Percentiles rank a stretch among this genome's conserved stretches.
phyloP scores from a whole-genome alignment of 2,329 filamentous ascomycete species.

The Chaetomiaceae sp. region DNA sequence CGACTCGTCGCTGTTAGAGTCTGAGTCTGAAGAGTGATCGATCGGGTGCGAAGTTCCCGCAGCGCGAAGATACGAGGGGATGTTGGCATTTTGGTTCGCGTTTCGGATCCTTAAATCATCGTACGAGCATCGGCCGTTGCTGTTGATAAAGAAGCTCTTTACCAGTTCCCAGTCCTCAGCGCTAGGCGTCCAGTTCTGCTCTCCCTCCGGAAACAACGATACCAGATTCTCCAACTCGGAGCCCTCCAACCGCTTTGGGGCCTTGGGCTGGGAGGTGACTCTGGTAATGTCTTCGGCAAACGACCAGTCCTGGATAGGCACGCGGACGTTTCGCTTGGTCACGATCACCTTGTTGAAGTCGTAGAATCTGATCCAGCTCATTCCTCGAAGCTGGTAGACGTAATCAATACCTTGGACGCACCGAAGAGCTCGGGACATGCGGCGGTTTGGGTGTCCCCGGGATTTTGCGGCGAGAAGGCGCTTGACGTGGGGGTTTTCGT shows the following conservation, averaged over 20 bases:
- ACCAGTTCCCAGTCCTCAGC: conserved; percentile 16
- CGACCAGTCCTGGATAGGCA: conserved; percentile 32
- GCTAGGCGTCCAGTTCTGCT: conserved; percentile 7
- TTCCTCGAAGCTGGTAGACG: conserved; percentile 41
- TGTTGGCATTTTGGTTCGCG: conserved; percentile 9
- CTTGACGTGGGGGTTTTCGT: conserved; percentile 32
- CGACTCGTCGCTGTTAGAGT: not conserved
- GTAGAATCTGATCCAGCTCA: conserved; percentile 39
- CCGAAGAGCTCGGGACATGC: conserved; percentile 36
- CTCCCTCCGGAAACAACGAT: conserved; percentile 2
- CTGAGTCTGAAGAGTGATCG: not conserved
- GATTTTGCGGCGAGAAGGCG: conserved; percentile 32
- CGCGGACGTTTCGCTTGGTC: conserved; percentile 3
- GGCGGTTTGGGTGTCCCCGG: conserved; percentile 37
- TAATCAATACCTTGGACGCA: conserved; percentile 44
- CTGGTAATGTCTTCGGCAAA: conserved; percentile 34
- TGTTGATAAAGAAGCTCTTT: conserved; percentile 8
- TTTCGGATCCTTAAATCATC: conserved; percentile 16
- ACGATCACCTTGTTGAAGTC: conserved; percentile 32
- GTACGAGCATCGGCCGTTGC: conserved; percentile 15
- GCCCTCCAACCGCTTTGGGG: not conserved
- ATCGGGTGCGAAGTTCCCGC: not conserved
- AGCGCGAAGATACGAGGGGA: conserved; percentile 8
- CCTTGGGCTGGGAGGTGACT: conserved; percentile 16
- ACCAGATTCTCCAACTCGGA: conserved; percentile 18